Evolutionary conservation across 164 flowering plant genomes (phyloP).

Genomic region (Macadamia tetraphylla): DNA sequence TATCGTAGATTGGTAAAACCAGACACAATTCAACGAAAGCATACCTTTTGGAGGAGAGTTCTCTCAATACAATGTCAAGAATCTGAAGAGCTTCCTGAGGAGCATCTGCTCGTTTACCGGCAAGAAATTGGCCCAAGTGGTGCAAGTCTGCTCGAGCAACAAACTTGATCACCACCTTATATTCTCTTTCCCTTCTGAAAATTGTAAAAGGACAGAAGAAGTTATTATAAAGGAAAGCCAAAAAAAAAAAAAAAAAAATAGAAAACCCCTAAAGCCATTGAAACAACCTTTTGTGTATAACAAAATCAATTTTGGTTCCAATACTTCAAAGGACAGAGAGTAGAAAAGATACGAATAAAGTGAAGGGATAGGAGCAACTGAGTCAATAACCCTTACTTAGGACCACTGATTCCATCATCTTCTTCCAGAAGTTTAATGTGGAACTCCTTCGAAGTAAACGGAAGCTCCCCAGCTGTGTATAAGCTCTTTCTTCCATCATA

Average conservation of each 20-base stretch:
- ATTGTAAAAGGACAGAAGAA: neutral
- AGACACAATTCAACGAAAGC: conserved; percentile 1
- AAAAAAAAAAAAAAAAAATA: neutral
- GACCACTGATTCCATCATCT: conserved; percentile 60
- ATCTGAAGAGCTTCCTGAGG: conserved; percentile 86
- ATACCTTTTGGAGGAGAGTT: conserved; percentile 70
- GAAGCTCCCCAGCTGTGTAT: conserved; percentile 94
- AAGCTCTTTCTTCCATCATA: conserved; percentile 92
- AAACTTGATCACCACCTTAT: conserved; percentile 72
- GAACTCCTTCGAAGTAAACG: conserved; percentile 76
- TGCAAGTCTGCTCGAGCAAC: conserved; percentile 74
- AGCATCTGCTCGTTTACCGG: conserved; percentile 80
- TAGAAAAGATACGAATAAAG: neutral
- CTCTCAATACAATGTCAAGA: conserved; percentile 81
- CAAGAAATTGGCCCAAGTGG: conserved; percentile 73
- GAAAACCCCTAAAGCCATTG: neutral
- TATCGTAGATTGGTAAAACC: neutral
- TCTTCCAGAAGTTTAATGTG: conserved; percentile 61
- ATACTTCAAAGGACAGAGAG: neutral
- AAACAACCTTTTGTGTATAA: neutral
- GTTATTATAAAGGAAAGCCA: neutral
- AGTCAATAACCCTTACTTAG: conserved; percentile 43
- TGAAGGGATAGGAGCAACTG: neutral
- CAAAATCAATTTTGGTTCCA: neutral
- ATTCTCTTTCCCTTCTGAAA: conserved; percentile 64